Conservation (phyloP, 78 protist genomes). For the Cavenderia fasciculata region DNA sequence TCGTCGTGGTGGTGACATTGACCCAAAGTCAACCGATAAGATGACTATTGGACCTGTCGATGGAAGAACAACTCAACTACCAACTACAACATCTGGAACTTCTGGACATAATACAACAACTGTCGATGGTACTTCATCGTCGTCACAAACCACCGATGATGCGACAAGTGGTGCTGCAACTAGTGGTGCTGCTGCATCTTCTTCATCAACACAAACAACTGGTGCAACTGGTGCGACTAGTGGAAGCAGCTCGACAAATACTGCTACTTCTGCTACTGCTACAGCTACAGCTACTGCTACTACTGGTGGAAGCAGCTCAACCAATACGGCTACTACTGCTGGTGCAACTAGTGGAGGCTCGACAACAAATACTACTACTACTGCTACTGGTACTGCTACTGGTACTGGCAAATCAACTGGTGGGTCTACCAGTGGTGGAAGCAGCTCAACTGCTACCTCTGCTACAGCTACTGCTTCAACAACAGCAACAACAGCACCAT, state of each 20-base stretch:
- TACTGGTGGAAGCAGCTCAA: conserved; percentile 7
- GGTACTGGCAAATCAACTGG: background rate
- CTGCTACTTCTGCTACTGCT: background rate
- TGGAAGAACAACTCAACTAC: too few relatives aligned
- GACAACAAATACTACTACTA: background rate
- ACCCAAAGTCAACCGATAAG: too few relatives aligned
- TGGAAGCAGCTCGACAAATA: background rate
- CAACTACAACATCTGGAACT: too few relatives aligned
- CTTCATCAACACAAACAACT: background rate
- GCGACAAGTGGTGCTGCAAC: background rate
- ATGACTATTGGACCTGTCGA: too few relatives aligned
- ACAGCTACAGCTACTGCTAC: background rate
- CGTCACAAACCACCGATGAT: too few relatives aligned
- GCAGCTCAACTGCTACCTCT: background rate
- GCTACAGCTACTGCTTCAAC: conserved; percentile 19
- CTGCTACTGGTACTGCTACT: background rate
- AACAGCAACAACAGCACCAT: background rate
- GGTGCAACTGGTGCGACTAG: background rate
- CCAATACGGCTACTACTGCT: background rate
- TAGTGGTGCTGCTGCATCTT: background rate
- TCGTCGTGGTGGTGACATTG: too few relatives aligned
- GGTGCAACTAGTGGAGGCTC: too few relatives aligned
- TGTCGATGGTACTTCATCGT: too few relatives aligned
- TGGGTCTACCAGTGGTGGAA: background rate
- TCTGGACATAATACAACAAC: too few relatives aligned